Percentiles rank a stretch among this genome's conserved stretches.
phyloP scores from a whole-genome alignment of 306 rosid species.

The Myrica gale region DNA sequence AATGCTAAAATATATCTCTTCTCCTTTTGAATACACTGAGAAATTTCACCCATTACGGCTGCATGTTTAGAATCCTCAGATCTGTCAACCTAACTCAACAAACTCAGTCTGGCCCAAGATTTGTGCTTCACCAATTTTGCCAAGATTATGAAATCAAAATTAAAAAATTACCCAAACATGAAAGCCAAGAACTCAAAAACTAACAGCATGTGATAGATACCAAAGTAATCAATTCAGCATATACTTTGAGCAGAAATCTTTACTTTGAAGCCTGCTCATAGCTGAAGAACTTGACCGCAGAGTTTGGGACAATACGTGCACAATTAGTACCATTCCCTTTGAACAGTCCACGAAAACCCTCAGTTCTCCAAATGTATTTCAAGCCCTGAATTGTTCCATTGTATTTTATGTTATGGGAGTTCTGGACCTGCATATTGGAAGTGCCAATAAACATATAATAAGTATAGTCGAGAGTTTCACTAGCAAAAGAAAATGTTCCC shows the following conservation, averaged over 20 bases:
- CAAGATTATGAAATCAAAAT: not conserved
- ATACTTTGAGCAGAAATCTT: conserved; percentile 28
- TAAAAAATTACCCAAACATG: not conserved
- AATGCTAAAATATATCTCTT: not conserved
- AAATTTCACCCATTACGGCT: not conserved
- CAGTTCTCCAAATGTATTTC: conserved; percentile 92
- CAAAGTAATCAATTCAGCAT: conserved; percentile 3
- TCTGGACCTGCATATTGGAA: conserved; percentile 72
- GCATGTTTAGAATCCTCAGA: not conserved
- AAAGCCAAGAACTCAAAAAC: not conserved
- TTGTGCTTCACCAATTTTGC: not conserved
- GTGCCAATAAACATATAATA: conserved; percentile 8
- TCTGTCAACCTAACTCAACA: not conserved
- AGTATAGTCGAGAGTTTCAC: not conserved
- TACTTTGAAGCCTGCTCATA: conserved; percentile 97
- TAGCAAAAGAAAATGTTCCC: not conserved
- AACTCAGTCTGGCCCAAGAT: not conserved
- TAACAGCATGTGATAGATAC: not conserved
- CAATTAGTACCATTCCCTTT: conserved; percentile 98
- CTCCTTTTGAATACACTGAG: not conserved
- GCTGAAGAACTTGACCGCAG: conserved; percentile 98
- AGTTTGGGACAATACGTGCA: conserved; percentile 95
- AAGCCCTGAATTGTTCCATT: conserved; percentile 92
- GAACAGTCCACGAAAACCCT: conserved; percentile 91
- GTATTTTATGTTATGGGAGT: conserved; percentile 86